These are phyloP conservation scores for Talaromyces stipitatus DNA, from an alignment of 495 filamentous ascomycete genomes.

Conservation along the genomic window DNA sequence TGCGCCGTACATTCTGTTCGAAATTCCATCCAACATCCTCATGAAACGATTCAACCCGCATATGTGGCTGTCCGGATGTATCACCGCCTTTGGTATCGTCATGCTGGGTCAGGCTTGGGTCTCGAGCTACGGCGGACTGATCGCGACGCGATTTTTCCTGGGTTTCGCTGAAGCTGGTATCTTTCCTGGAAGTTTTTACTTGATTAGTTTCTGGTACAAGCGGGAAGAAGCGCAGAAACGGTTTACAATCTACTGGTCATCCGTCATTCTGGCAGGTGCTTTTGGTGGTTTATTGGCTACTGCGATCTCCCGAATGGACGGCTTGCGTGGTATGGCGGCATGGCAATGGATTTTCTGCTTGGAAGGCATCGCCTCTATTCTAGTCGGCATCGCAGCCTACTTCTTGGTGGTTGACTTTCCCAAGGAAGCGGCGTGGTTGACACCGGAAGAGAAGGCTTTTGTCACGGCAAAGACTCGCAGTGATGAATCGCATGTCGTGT, in stretches of 20 bases:
- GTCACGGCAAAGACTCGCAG: slow-evolving; percentile 18
- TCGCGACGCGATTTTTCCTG: slow-evolving; percentile 47
- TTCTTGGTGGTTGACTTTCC: slow-evolving; percentile 61
- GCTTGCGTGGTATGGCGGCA: slow-evolving; percentile 49
- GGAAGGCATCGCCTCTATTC: slow-evolving; percentile 62
- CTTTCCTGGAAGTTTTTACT: slow-evolving; percentile 53
- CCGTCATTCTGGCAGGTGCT: slow-evolving; percentile 62
- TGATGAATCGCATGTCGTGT: slow-evolving; percentile 19
- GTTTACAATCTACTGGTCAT: slow-evolving; percentile 67
- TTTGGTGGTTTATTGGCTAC: slow-evolving; percentile 71
- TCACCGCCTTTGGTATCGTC: slow-evolving; percentile 53
- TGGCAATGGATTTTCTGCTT: slow-evolving; percentile 56
- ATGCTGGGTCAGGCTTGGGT: slow-evolving; percentile 65
- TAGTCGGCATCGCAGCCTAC: slow-evolving; percentile 53
- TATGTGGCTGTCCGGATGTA: slow-evolving; percentile 64
- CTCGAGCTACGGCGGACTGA: slow-evolving; percentile 47
- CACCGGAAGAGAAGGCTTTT: slow-evolving; percentile 48
- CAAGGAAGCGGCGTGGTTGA: slow-evolving; percentile 54
- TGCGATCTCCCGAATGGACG: slow-evolving; percentile 65
- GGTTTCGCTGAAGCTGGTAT: slow-evolving; percentile 50
- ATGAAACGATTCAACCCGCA: slow-evolving; percentile 70
- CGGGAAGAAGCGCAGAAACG: slow-evolving; percentile 66
- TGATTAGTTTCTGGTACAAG: slow-evolving; percentile 71
- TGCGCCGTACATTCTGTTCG: slow-evolving; percentile 68
- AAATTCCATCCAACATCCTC: slow-evolving; percentile 58